Evolutionary conservation across 345 rosid species (phyloP), one percentile per base, ranked within the genome.

Genomic region (Turritis glabra): DNA sequence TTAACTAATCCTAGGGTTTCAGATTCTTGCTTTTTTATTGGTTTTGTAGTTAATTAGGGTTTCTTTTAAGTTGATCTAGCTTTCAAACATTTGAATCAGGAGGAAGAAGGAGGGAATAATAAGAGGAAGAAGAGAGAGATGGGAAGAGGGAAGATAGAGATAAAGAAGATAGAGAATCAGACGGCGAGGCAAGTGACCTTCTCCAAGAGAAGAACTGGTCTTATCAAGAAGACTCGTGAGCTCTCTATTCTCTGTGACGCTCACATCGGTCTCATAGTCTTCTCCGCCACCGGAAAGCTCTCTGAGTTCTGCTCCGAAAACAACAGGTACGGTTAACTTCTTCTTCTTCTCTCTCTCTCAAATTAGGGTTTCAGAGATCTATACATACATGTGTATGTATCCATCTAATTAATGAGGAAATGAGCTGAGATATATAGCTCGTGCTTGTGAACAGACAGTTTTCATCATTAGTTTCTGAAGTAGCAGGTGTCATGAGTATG

Each of bases 161-260:
- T 83, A 17, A 60, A 69, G 56, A 80, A 76, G 82, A 83, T 83
- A 14, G 84, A 83, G 70, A 83, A 83, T 73, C 76, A 63, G 38
- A 78, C 80, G 1, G 67, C 84, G 0, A 83, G 86, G 58, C 82
- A 83, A 79, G 84, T 83, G 30, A 83, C 86, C 2, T 83, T 80
- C 33, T 67, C 79, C 18, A 84, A 84, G 75, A 82, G 87, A 67
- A 78, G 87, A 57, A 79, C 13, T 46, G 87, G 87, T 61, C 83
- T 84, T 67, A 69, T 81, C 19, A 84, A 84, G 83, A 84, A 84
- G 76, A 77, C 83, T 10, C 73, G 64, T 26, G 87, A 84, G 66
- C 84, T 84, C 29, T 74, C 87, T 54, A 77, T 84, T 64, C 81
- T 84, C 22, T 84, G 87, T 4, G 87, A 84, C 19, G 87, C 84